phyloP scores from a whole-genome alignment of 495 filamentous ascomycete species.

The Amniculicola lignicola region DNA sequence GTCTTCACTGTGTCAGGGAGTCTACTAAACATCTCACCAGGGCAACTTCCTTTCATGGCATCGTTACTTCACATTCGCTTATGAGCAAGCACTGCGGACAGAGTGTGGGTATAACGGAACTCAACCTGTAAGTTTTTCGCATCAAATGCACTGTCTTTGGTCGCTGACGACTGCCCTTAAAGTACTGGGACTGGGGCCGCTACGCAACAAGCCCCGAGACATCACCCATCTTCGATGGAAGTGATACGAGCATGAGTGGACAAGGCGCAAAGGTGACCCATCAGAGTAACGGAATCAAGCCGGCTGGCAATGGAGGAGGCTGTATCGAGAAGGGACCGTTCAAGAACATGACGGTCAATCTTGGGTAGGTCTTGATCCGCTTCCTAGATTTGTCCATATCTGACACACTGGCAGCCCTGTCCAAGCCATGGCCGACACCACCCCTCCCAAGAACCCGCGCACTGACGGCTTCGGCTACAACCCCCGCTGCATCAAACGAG shows the following conservation, averaged over 20 bases:
- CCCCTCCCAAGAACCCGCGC: conserved; percentile 40
- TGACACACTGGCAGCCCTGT: conserved; percentile 35
- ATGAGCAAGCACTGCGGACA: conserved; percentile 26
- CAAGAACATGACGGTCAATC: conserved; percentile 28
- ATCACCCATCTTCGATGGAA: conserved; percentile 30
- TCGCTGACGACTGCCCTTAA: neutral
- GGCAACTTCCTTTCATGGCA: conserved; percentile 35
- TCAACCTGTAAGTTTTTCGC: conserved; percentile 28
- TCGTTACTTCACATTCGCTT: conserved; percentile 26
- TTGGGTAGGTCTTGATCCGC: conserved; percentile 34
- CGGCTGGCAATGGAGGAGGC: conserved; percentile 28
- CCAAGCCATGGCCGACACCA: conserved; percentile 38
- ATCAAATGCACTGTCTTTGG: too few relatives aligned
- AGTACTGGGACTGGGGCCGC: conserved; percentile 36
- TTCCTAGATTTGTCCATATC: conserved; percentile 21
- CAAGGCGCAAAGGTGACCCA: conserved; percentile 23
- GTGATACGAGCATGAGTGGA: conserved; percentile 31
- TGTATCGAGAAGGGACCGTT: conserved; percentile 29
- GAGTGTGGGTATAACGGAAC: conserved; percentile 34
- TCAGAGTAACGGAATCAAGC: conserved; percentile 21
- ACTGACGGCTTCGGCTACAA: conserved; percentile 39
- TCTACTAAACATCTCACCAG: conserved; percentile 7
- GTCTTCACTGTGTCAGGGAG: neutral
- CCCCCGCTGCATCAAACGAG: conserved; percentile 31
- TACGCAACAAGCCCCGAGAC: conserved; percentile 29